A percentile compares a stretch with the other conserved stretches of the same genome.
Conservation (phyloP, 192 early-diverging fungal genomes). For the Dissophora globulifera region DNA sequence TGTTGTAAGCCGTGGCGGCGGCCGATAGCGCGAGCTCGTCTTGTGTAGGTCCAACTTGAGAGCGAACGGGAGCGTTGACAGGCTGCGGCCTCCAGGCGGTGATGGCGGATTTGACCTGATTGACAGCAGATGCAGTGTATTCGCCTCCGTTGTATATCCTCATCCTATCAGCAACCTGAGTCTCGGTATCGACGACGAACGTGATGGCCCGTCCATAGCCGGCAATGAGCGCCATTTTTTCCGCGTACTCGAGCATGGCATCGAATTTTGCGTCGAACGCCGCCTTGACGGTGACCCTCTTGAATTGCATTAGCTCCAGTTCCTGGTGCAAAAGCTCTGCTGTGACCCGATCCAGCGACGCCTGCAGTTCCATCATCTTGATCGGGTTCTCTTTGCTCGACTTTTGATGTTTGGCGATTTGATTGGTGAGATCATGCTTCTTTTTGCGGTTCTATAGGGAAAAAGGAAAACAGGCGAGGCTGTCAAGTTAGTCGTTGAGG, state of each 20-base stretch:
- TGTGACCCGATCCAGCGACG: conserved; percentile 35
- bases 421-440: conserved; percentile 39
- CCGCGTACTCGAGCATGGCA: conserved; percentile 52
- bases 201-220: conserved; percentile 52
- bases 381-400: conserved; percentile 52
- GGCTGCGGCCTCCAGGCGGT: conserved; percentile 34
- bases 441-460: conserved; percentile 41
- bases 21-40: conserved; percentile 42
- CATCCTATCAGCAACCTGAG: conserved; percentile 41
- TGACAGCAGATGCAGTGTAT: conserved; percentile 31
- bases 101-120: conserved; percentile 27
- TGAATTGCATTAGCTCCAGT: conserved; percentile 52
- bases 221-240: conserved; percentile 55
- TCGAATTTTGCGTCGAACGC: conserved; percentile 47
- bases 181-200: conserved; percentile 39
- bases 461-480: not conserved
- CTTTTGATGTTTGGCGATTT: conserved; percentile 41
- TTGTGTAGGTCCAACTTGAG: conserved; percentile 8
- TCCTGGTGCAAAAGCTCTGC: conserved; percentile 34
- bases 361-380: conserved; percentile 54
- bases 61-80: conserved; percentile 7
- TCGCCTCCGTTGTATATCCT: conserved; percentile 43
- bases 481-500: too few relatives aligned
- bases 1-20: conserved; percentile 37
- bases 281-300: conserved; percentile 43